A percentile compares a stretch with the other conserved stretches of the same genome.
Conservation (phyloP, 1,284 basidiomycete species). For the Rhodofomes roseus region DNA sequence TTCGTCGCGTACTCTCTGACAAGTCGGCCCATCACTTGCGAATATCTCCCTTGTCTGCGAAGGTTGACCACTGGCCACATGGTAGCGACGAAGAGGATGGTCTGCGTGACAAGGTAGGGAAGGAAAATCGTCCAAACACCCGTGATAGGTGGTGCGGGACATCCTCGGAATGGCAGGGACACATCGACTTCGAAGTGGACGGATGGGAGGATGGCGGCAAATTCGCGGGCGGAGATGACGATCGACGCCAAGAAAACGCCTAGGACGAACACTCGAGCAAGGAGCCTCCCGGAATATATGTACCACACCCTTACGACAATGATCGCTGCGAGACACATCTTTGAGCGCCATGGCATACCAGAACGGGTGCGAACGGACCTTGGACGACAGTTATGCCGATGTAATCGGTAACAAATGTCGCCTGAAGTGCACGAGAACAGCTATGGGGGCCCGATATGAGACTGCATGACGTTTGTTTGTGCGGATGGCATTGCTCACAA, state of each 20-base stretch:
- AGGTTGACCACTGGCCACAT: conserved; percentile 11
- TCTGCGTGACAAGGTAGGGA: conserved; percentile 20
- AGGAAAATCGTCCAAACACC: conserved; percentile 22
- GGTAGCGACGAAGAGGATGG: conserved; percentile 20
- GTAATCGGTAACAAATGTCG: neutral
- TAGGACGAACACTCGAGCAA: conserved; percentile 13
- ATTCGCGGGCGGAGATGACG: conserved; percentile 7
- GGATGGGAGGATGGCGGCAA: conserved; percentile 13
- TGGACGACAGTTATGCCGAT: conserved; percentile 15
- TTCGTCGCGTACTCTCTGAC: conserved; percentile 20
- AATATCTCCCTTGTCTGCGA: conserved; percentile 12
- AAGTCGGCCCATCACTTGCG: conserved; percentile 17
- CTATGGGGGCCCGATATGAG: neutral
- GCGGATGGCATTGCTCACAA: neutral
- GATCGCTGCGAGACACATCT: conserved; percentile 13
- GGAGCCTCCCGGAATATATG: conserved; percentile 18
- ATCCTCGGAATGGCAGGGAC: conserved; percentile 11
- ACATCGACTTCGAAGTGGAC: conserved; percentile 11
- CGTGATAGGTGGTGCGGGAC: conserved; percentile 17
- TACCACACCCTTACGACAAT: conserved; percentile 28
- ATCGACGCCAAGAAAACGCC: conserved; percentile 12
- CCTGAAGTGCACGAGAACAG: neutral
- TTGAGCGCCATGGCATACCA: neutral
- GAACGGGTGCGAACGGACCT: conserved; percentile 8
- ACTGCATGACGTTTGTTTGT: too few relatives aligned